Base-by-base conservation (phyloP, 192 early-diverging fungal species). In the Chytriomyces sp. region DNA sequence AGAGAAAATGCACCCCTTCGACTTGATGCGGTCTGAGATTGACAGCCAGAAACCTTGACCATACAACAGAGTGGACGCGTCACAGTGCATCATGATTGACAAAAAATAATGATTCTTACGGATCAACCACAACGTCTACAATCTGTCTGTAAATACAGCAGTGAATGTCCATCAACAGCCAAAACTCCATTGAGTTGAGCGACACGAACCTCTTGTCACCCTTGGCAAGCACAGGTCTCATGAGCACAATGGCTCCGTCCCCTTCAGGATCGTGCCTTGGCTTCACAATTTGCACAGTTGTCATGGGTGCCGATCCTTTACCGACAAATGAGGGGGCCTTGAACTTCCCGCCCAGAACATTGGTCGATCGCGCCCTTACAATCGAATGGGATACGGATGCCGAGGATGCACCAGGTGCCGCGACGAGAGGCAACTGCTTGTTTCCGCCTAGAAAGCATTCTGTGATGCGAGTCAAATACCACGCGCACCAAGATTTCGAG, bases 1-100 rank as follows among this genome's bases (percentile, higher is more conserved):
- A 86, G 4, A 86, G 61, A 69, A 86, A 86, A 28, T 31, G 70
- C 10, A 86, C 77, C 25, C 85, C 85, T 34, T 81, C 77, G 10
- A 75, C 31, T 74, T 86, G 85, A 67, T 86, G 85, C 14, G 73
- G 77, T 25, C 81, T 58, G 17, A 86, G 60, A 39, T 79, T 65
- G 30, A n/a, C n/a, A n/a, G n/a, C 34, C 72, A 75, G 37, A 49
- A 33, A 14, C 41, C 6, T 72, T 7, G 49, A 30, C 14, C 52
- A 17, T 55, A 25, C 4, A 3, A 32, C 17, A 6, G 4, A 32
- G 22, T 28, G 40, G 36, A n/a, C 41, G 12, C 56, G 5, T 10
- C 26, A 0, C 6, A 26, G 4, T n/a, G 60, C 10, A 33, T 4
- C 31, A 31, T 19, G 22, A 59, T n/a, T n/a, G 31, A 34, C 22